A percentile compares a stretch with the other conserved stretches of the same genome.
phyloP scores from a whole-genome alignment of 2,329 filamentous ascomycete genomes.

The Pyricularia sp. region DNA sequence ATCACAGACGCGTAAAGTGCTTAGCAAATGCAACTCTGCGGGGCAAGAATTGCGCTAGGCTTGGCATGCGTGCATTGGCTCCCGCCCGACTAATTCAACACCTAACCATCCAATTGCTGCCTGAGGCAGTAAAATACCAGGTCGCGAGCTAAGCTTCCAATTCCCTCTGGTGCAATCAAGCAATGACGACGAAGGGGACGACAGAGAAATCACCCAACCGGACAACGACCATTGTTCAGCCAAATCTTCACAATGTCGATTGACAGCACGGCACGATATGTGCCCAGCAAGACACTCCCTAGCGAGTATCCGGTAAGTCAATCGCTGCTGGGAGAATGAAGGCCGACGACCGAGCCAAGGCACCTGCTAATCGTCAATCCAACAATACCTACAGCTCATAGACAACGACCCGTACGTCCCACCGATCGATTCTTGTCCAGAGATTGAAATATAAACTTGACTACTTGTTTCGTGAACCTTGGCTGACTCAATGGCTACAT shows the following conservation, averaged over 20 bases:
- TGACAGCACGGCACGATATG: constrained; percentile 30
- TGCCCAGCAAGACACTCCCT: constrained; percentile 66
- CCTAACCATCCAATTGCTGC: not conserved
- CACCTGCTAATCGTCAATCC: not conserved
- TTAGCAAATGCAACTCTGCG: not conserved
- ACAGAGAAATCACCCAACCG: not conserved
- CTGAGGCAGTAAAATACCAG: not conserved
- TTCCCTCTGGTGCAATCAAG: not conserved
- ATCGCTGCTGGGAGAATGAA: constrained; percentile 7
- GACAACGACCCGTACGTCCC: constrained; percentile 87
- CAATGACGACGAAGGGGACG: not conserved
- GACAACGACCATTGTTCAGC: not conserved
- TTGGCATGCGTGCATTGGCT: not conserved
- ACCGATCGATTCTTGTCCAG: not conserved
- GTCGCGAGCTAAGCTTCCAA: not conserved
- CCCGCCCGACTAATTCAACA: not conserved
- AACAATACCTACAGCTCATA: constrained; percentile 57
- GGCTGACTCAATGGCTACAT: not conserved
- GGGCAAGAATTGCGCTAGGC: not conserved
- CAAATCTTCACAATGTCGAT: constrained; percentile 23
- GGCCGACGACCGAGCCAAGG: not conserved
- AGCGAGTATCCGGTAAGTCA: constrained; percentile 73
- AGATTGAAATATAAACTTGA: not conserved
- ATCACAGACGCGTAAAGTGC: not conserved
- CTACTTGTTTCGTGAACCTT: not conserved